Conservation (phyloP, 768 basidiomycete species). For the Leucosporidium scottii region DNA sequence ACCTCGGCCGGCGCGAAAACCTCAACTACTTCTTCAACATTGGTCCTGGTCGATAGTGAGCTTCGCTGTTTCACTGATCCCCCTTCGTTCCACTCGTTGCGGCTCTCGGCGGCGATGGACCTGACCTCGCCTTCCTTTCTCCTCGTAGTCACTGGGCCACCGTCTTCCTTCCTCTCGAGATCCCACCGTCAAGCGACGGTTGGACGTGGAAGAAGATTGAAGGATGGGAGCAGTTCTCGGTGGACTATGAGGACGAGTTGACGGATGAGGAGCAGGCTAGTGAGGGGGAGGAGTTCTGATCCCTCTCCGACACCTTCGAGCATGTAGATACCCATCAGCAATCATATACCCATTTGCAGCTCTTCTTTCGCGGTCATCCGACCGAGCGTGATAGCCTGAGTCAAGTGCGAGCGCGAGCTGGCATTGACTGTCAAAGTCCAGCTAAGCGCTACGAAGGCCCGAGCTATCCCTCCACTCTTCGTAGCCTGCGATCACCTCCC, state of each 20-base stretch:
- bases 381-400: too few species aligned
- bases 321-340: too few species aligned
- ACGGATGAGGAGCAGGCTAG: slow-evolving; percentile 62
- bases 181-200: slow-evolving; percentile 78
- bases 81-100: neutral
- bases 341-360: too few species aligned
- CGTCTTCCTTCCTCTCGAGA: slow-evolving; percentile 70
- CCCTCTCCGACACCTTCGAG: too few species aligned
- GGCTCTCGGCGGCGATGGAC: neutral
- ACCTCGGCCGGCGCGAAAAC: slow-evolving; percentile 69
- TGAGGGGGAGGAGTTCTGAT: slow-evolving; percentile 5
- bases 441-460: slow-evolving; percentile 30
- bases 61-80: slow-evolving; percentile 27
- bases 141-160: slow-evolving; percentile 60
- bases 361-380: too few species aligned
- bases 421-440: too few species aligned
- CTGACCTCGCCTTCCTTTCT: too few species aligned
- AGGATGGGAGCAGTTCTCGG: slow-evolving; percentile 54
- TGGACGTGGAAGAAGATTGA: slow-evolving; percentile 64
- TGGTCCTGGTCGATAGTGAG: slow-evolving; percentile 71
- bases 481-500: slow-evolving; percentile 64
- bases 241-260: slow-evolving; percentile 72
- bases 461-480: slow-evolving; percentile 57
- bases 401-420: too few species aligned
- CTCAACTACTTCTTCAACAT: slow-evolving; percentile 81